These are phyloP conservation scores for Arachis monticola DNA, from an alignment of 331 rosid species.

Conservation along the genomic window DNA sequence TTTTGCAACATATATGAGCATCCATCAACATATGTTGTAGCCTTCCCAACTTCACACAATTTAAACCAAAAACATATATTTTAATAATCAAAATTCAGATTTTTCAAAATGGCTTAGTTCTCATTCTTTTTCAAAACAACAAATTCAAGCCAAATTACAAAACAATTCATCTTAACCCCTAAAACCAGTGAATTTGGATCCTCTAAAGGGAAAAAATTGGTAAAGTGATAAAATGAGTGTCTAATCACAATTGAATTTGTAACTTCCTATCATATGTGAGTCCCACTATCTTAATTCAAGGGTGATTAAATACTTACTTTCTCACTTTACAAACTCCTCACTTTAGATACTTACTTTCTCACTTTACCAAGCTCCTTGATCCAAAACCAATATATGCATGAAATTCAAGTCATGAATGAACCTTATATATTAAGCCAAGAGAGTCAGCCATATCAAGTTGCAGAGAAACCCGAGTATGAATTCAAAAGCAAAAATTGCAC, in stretches of 20 bases:
- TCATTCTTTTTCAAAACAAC: not conserved
- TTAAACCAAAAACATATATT: constrained; percentile 12
- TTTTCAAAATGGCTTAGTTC: not conserved
- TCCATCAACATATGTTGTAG: not conserved
- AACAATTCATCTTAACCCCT: not conserved
- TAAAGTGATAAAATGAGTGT: too few relatives aligned
- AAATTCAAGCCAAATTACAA: not conserved
- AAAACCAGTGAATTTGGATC: too few relatives aligned
- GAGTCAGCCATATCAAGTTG: not conserved
- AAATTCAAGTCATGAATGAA: not conserved
- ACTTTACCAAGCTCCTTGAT: too few relatives aligned
- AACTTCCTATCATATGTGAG: too few relatives aligned
- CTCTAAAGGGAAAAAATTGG: too few relatives aligned
- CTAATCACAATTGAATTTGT: too few relatives aligned
- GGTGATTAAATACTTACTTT: too few relatives aligned
- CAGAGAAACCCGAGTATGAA: not conserved
- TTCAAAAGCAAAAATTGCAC: not conserved
- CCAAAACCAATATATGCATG: too few relatives aligned
- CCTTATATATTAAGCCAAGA: not conserved
- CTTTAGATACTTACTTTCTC: too few relatives aligned
- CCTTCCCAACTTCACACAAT: not conserved
- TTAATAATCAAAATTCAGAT: not conserved
- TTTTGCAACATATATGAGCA: not conserved
- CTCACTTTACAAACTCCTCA: too few relatives aligned
- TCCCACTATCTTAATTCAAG: too few relatives aligned